Evolutionary conservation across 805 yeast species (phyloP).

Genomic region (Saccharomycodes ludwigii): DNA sequence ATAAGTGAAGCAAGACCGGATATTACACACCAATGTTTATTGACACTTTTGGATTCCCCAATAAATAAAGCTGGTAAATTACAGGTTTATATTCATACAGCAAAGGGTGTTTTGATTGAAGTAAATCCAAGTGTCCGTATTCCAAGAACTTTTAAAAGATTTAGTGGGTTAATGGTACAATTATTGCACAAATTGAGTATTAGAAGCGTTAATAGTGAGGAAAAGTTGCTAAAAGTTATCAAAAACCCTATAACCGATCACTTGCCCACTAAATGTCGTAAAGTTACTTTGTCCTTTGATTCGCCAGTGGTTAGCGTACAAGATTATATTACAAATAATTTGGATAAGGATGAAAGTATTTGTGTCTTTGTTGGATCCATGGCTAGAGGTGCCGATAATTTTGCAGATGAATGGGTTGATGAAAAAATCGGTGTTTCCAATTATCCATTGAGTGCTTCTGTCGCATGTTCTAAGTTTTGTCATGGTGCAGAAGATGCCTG

Average conservation of each 20-base stretch:
- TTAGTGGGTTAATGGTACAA: constrained; percentile 96
- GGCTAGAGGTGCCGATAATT: constrained; percentile 96
- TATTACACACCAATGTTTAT: constrained; percentile 92
- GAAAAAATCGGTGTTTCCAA: constrained; percentile 93
- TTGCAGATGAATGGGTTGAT: constrained; percentile 94
- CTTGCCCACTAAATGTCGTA: constrained; percentile 90
- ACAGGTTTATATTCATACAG: constrained; percentile 93
- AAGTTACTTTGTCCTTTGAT: constrained; percentile 84
- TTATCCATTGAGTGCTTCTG: constrained; percentile 92
- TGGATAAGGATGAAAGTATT: constrained; percentile 82
- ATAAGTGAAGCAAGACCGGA: constrained; percentile 99
- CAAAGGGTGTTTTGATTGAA: constrained; percentile 87
- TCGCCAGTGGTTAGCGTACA: constrained; percentile 81
- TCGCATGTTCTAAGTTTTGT: constrained; percentile 95
- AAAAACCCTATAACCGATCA: constrained; percentile 97
- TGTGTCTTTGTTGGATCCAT: constrained; percentile 98
- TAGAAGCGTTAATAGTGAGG: constrained; percentile 91
- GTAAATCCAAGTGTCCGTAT: constrained; percentile 94
- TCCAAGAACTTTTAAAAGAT: constrained; percentile 96
- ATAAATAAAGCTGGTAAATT: constrained; percentile 93
- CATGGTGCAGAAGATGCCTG: constrained; percentile 99
- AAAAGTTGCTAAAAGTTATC: constrained; percentile 83
- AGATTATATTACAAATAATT: constrained; percentile 59
- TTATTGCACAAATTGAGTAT: constrained; percentile 84
- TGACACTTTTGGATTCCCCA: constrained; percentile 93